phyloP scores from a whole-genome alignment of 2,329 filamentous ascomycete species.

The Alternaria triticina region DNA sequence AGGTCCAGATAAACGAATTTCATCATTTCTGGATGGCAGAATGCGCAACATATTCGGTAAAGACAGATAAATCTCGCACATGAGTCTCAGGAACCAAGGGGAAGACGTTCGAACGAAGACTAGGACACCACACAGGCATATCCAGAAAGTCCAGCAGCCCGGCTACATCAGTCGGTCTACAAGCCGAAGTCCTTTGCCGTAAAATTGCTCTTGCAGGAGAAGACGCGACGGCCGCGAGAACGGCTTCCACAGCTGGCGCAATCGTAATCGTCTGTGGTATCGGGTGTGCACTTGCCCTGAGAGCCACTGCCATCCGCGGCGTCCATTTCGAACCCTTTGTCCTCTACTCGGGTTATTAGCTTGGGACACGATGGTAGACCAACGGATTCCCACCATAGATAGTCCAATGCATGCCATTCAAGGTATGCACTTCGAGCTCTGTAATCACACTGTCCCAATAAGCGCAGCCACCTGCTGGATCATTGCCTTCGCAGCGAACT shows the following conservation, averaged over 20 bases:
- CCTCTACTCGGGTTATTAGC: not conserved
- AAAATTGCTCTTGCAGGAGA: not conserved
- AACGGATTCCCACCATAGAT: not conserved
- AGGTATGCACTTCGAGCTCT: not conserved
- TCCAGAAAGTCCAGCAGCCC: fast-evolving
- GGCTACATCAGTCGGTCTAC: not conserved
- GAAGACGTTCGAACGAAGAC: not conserved
- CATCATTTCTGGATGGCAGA: not conserved
- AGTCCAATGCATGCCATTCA: not conserved
- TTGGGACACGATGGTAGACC: not conserved
- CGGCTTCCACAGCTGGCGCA: not conserved
- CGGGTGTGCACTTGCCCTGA: not conserved
- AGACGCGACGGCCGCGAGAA: not conserved
- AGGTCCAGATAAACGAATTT: not conserved
- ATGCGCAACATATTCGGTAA: not conserved
- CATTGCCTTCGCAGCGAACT: not conserved
- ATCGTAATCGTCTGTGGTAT: not conserved
- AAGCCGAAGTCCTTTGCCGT: not conserved
- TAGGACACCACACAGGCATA: not conserved
- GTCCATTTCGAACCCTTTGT: not conserved
- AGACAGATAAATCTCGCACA: not conserved
- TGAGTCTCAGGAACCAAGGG: not conserved
- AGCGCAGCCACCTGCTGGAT: not conserved
- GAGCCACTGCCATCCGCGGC: not conserved
- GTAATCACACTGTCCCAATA: not conserved